These are phyloP conservation scores for Trichosporon sp. DNA, from an alignment of 1,284 basidiomycete species.

Conservation along the genomic window DNA sequence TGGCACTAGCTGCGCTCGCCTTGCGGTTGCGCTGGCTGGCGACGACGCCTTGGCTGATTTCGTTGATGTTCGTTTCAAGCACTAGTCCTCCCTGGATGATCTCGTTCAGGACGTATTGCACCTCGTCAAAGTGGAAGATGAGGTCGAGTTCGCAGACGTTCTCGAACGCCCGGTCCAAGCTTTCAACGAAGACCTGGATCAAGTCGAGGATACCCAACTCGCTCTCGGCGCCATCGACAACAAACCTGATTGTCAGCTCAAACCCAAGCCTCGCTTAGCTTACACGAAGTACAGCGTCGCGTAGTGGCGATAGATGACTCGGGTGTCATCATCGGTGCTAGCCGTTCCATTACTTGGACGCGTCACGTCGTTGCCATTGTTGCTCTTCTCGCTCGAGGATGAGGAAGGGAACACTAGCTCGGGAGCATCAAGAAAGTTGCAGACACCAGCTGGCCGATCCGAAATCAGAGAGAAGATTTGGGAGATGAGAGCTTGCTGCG, in stretches of 20 bases:
- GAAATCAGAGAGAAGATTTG: conserved; percentile 84
- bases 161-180: conserved; percentile 91
- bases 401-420: conserved; percentile 63
- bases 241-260: conserved; percentile 62
- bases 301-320: conserved; percentile 66
- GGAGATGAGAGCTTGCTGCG: conserved; percentile 68
- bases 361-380: conserved; percentile 20
- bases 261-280: conserved; percentile 20
- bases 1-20: conserved; percentile 48
- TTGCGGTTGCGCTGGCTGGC: conserved; percentile 48
- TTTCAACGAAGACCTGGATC: conserved; percentile 98
- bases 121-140: conserved; percentile 98
- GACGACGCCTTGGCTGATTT: conserved; percentile 64
- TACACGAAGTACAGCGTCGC: conserved; percentile 92
- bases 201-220: conserved; percentile 94
- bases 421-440: conserved; percentile 90
- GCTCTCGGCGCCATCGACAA: conserved; percentile 92
- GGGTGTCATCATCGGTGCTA: conserved; percentile 53
- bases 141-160: conserved; percentile 98
- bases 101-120: conserved; percentile 90
- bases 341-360: background rate
- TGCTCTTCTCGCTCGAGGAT: conserved; percentile 26
- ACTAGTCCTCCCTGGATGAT: conserved; percentile 97
- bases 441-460: conserved; percentile 73
- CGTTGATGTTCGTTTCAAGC: conserved; percentile 94